Evolutionary conservation across 225 moss, liverwort and hornwort species (phyloP).

Genomic region (Sphagnum contortum): DNA sequence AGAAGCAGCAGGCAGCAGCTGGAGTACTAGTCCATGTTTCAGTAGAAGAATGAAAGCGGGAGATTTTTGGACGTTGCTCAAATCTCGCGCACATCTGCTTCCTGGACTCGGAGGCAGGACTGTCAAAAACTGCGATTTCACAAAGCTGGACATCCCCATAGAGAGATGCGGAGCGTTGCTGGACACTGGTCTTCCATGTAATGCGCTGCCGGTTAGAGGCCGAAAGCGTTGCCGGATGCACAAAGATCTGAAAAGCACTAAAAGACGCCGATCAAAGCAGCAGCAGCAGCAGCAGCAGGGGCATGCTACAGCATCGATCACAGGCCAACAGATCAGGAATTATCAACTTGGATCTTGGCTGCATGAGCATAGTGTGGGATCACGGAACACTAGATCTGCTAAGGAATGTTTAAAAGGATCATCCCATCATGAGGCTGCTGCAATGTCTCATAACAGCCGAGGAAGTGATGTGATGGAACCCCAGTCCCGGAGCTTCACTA

Average conservation of each 20-base stretch:
- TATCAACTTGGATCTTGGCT: background rate
- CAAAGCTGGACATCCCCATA: slow-evolving; percentile 49
- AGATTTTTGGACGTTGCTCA: slow-evolving; percentile 25
- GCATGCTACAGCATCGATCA: slow-evolving; percentile 4
- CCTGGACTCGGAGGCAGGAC: slow-evolving; percentile 11
- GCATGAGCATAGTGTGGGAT: background rate
- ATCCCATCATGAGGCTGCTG: background rate
- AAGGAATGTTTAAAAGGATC: background rate
- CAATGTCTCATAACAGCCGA: too few relatives aligned
- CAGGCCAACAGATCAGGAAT: too few relatives aligned
- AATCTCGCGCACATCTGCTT: slow-evolving; percentile 5
- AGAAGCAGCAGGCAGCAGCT: background rate
- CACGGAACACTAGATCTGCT: background rate
- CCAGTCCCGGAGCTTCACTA: too few relatives aligned
- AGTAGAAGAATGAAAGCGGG: slow-evolving; percentile 4
- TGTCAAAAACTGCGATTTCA: slow-evolving; percentile 33
- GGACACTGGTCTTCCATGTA: slow-evolving; percentile 21
- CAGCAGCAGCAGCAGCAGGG: slow-evolving; percentile 19
- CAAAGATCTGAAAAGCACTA: slow-evolving; percentile 11
- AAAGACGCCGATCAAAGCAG: slow-evolving; percentile 11
- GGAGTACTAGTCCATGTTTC: background rate
- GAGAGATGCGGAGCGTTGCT: slow-evolving; percentile 34
- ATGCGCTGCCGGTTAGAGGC: slow-evolving; percentile 32
- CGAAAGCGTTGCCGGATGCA: slow-evolving; percentile 35
- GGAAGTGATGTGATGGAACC: too few relatives aligned